phyloP scores from a whole-genome alignment of 129 eudicot genomes.

The Centaurea solstitialis region DNA sequence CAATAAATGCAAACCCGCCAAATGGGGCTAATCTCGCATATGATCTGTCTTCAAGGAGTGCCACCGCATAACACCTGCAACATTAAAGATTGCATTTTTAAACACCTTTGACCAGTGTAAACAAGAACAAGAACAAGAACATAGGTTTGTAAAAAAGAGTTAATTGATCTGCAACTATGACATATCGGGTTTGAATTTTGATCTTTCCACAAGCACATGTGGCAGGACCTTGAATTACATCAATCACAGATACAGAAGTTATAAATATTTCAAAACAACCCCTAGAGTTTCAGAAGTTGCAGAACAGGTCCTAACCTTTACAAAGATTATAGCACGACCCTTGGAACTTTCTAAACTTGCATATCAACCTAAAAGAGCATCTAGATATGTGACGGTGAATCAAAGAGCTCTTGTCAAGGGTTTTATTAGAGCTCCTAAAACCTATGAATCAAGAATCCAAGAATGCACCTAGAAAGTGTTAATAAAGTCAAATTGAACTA shows the following conservation, averaged over 20 bases:
- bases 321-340: background rate
- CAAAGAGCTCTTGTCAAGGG: background rate
- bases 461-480: background rate
- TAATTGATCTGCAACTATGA: background rate
- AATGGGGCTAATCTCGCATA: slow-evolving; percentile 79
- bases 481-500: background rate
- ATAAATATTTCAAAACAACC: background rate
- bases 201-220: background rate
- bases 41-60: slow-evolving; percentile 83
- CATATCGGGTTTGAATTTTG: background rate
- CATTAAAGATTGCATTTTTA: background rate
- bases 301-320: background rate
- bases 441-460: background rate
- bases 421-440: background rate
- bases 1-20: slow-evolving; percentile 95
- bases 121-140: slow-evolving; percentile 3
- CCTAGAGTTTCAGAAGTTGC: background rate
- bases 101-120: slow-evolving; percentile 18
- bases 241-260: background rate
- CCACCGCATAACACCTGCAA: slow-evolving; percentile 90
- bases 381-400: background rate
- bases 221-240: background rate
- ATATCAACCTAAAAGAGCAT: background rate
- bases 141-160: background rate
- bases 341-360: background rate